Evolutionary conservation across 352 stramenopile species (phyloP), one percentile per base, ranked within the genome.

Genomic region (Pythium myriotylum): DNA sequence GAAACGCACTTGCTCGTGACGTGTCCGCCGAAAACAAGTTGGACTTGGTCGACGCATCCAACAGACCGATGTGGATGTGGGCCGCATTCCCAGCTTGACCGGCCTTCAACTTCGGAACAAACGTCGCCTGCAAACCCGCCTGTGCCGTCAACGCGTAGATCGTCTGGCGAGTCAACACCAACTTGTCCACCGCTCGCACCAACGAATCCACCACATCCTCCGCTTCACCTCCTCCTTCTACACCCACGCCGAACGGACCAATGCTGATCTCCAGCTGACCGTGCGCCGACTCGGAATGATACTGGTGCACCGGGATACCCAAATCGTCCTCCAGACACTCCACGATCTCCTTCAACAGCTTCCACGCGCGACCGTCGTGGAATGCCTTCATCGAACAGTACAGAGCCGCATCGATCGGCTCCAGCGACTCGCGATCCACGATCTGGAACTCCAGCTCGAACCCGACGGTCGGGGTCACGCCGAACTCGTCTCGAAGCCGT

Each of bases 261-360:
- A 70, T 70, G 50, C 64, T 73, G 54, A 77, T 77, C 57, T 77
- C 69, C 4, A 77, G 62, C 60, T 77, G 69, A 5, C 65, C 69
- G 20, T 58, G 59, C 10, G 54, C 65, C 3, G 61, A 72, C 45
- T 77, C 66, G 2, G 70, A 22, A 39, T n/a, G 70, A 22, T 74
- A 74, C 54, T 77, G 70, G n/a, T 67, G 49, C 32, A 77, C 66
- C 1, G 35, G 33, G 33, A 72, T 77, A 0, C 48, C 35, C 8
- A 74, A 51, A 16, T 74, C n/a, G n/a, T n/a, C n/a, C n/a, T n/a
- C n/a, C n/a, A n/a, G n/a, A n/a, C n/a, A n/a, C n/a, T n/a, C n/a
- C n/a, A n/a, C 53, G 14, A 77, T 72, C 8, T 60, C n/a, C 7
- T 53, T 51, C 5, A 77, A 43, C 26, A 77, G 37, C 14, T n/a